A percentile compares a stretch with the other conserved stretches of the same genome.
Evolutionary conservation across 2,329 filamentous ascomycete genomes (phyloP).

Genomic region (Ustulina deusta): DNA sequence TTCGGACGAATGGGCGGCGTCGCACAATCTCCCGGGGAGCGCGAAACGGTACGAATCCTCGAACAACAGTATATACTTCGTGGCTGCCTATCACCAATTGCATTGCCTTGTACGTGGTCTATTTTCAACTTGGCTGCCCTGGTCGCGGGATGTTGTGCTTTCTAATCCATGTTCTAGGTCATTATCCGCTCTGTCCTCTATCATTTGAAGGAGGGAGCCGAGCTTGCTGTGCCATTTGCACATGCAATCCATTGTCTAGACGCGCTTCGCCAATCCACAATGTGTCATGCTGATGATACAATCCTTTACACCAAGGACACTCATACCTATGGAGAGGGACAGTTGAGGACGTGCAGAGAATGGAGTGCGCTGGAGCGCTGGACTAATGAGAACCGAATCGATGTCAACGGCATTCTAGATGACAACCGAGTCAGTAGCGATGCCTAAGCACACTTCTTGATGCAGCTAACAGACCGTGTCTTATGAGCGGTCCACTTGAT

Average conservation of each 20-base stretch:
- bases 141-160: too few species aligned
- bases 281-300: not conserved
- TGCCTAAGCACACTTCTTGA: too few species aligned
- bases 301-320: not conserved
- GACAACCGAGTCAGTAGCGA: too few species aligned
- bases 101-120: not conserved
- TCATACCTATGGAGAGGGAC: not conserved
- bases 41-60: not conserved
- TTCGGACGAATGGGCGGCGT: not conserved
- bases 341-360: not conserved
- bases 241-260: not conserved
- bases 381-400: not conserved
- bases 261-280: not conserved
- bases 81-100: not conserved
- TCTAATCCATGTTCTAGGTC: not conserved
- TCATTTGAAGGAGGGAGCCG: not conserved
- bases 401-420: too few species aligned
- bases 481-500: too few species aligned
- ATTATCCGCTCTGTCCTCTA: not conserved
- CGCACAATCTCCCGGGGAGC: not conserved
- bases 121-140: too few species aligned
- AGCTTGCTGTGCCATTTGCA: not conserved
- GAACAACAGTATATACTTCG: not conserved
- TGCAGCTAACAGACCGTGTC: too few species aligned
- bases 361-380: not conserved